phyloP scores from a whole-genome alignment of 768 basidiomycete species.

The Podaxis sp. region DNA sequence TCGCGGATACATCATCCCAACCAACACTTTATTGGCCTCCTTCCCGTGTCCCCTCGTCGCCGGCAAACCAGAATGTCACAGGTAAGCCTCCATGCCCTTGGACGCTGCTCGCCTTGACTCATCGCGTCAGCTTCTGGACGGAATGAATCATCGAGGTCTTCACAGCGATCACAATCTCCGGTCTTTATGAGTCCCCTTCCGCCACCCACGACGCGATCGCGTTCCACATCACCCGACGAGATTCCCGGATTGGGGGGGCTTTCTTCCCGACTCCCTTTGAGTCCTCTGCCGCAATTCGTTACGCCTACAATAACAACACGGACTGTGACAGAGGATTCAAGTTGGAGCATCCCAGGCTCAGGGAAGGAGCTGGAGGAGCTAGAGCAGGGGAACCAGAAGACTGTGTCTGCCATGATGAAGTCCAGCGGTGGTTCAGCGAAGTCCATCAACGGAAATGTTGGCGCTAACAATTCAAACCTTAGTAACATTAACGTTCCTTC shows the following conservation, averaged over 20 bases:
- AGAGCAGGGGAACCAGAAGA: neutral
- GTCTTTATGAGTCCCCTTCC: slow-evolving; percentile 3
- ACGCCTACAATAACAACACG: neutral
- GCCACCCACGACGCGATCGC: neutral
- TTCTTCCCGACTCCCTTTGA: neutral
- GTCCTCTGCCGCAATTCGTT: neutral
- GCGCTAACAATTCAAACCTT: neutral
- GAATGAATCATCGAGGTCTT: neutral
- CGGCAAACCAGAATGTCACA: neutral
- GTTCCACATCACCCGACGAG: slow-evolving; percentile 3
- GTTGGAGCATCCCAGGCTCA: neutral
- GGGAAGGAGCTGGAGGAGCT: neutral
- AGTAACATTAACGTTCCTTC: neutral
- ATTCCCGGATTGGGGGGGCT: slow-evolving; percentile 9
- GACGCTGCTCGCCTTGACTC: neutral
- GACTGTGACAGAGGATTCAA: neutral
- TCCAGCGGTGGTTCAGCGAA: neutral
- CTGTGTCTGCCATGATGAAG: neutral
- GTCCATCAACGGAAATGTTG: neutral
- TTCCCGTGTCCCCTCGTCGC: neutral
- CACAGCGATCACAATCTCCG: neutral
- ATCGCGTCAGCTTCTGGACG: neutral
- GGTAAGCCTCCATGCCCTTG: neutral
- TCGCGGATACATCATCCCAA: neutral
- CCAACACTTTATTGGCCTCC: neutral